Conservation (phyloP, 352 stramenopile genomes). For the Globisporangium cederbergense region DNA sequence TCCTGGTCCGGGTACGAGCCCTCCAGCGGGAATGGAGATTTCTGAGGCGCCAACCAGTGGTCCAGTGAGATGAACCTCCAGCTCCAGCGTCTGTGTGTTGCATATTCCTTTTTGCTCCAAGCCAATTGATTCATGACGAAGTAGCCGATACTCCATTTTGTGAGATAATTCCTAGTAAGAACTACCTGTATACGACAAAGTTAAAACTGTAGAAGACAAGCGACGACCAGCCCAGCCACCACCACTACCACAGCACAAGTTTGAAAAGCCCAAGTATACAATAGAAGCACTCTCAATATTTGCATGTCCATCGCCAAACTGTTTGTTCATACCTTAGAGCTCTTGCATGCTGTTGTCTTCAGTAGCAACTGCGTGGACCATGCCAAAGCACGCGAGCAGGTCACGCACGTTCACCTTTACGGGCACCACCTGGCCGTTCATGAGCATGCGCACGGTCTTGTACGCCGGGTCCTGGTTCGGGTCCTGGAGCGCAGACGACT, state of each 20-base stretch:
- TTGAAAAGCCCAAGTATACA: constrained; percentile 21
- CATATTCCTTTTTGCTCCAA: constrained; percentile 11
- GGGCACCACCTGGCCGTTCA: constrained; percentile 65
- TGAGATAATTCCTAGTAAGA: constrained; percentile 13
- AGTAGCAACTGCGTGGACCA: constrained; percentile 19
- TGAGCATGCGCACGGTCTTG: constrained; percentile 62
- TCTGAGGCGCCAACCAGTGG: constrained; percentile 19
- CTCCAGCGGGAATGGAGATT: constrained; percentile 16
- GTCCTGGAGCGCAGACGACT: not conserved
- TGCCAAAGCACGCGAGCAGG: constrained; percentile 41
- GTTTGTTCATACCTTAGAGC: constrained; percentile 1
- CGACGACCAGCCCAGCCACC: not conserved
- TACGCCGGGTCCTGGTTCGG: constrained; percentile 32
- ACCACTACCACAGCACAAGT: not conserved
- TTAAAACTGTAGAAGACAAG: constrained; percentile 3
- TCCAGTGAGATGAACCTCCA: not conserved
- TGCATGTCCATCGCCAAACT: not conserved
- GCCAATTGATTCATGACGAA: constrained; percentile 7
- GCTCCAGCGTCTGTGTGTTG: not conserved
- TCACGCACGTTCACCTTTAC: constrained; percentile 73
- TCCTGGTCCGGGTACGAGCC: constrained; percentile 60
- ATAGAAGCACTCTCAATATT: constrained; percentile 8
- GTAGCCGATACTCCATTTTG: constrained; percentile 12
- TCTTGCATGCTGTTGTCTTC: not conserved
- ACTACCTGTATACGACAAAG: constrained; percentile 19